Evolutionary conservation across 495 filamentous ascomycete species (phyloP).

Genomic region (Penicillium macrosclerotiorum): DNA sequence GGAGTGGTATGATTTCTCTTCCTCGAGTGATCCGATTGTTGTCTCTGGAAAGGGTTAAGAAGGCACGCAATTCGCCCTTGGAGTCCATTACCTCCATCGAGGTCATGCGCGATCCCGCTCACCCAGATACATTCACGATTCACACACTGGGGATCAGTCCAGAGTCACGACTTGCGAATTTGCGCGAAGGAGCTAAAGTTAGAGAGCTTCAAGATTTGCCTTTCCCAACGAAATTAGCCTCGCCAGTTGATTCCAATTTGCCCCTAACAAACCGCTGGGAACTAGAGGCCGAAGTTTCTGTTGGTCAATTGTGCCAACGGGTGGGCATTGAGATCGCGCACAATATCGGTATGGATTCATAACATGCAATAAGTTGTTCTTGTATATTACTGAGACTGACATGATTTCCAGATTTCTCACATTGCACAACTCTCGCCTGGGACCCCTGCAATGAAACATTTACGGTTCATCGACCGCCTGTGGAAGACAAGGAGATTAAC

Average conservation of each 20-base stretch:
- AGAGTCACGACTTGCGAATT: conserved; percentile 24
- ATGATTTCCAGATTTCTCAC: conserved; percentile 10
- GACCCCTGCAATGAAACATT: conserved; percentile 30
- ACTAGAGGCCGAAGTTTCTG: conserved; percentile 26
- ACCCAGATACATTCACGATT: conserved; percentile 24
- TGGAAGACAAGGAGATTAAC: conserved; percentile 25
- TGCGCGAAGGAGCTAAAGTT: conserved; percentile 21
- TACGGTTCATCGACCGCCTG: conserved; percentile 29
- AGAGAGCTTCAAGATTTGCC: neutral
- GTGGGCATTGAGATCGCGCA: conserved; percentile 35
- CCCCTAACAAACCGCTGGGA: conserved; percentile 32
- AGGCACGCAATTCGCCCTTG: conserved; percentile 29
- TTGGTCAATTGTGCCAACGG: conserved; percentile 22
- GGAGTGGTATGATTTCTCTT: conserved; percentile 40
- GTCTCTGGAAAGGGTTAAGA: conserved; percentile 26
- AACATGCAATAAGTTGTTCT: neutral
- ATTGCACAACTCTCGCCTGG: conserved; percentile 29
- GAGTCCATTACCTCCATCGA: conserved; percentile 36
- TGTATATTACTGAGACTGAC: neutral
- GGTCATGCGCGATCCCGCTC: conserved; percentile 8
- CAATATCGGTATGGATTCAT: conserved; percentile 17
- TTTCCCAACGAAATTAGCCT: neutral
- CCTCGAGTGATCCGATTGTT: conserved; percentile 27
- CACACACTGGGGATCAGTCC: conserved; percentile 34
- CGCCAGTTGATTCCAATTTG: neutral